These are phyloP conservation scores for Eimeria falciformis DNA, from an alignment of 169 alveolate species.

Conservation along the genomic window DNA sequence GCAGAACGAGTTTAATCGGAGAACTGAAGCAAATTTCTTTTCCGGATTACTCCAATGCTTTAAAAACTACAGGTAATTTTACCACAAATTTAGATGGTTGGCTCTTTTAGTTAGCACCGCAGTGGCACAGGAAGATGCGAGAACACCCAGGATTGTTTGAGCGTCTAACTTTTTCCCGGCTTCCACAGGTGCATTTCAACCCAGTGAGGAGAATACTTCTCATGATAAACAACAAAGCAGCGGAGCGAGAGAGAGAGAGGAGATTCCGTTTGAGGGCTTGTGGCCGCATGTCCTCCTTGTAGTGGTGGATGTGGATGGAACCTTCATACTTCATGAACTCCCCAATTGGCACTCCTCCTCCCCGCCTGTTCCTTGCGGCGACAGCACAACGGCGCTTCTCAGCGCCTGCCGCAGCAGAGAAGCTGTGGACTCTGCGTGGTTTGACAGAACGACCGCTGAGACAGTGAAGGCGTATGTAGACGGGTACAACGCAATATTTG, in stretches of 20 bases:
- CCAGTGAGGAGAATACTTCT: not conserved
- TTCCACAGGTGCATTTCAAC: not conserved
- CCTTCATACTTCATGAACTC: not conserved
- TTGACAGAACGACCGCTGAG: too few species aligned
- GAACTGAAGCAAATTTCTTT: too few species aligned
- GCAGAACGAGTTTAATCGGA: too few species aligned
- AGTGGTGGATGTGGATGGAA: constrained; percentile 20
- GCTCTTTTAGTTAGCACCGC: not conserved
- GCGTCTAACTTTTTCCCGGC: not conserved
- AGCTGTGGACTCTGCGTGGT: too few species aligned
- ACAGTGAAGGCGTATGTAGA: too few species aligned
- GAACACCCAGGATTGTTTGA: not conserved
- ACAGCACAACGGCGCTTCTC: constrained; percentile 15
- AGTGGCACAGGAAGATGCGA: not conserved
- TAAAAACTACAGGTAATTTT: too few species aligned
- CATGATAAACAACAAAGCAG: not conserved
- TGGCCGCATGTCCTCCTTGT: constrained; percentile 1
- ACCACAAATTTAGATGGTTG: too few species aligned
- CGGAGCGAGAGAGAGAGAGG: not conserved
- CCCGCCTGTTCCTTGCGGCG: not conserved
- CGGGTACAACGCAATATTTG: too few species aligned
- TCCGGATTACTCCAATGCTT: too few species aligned
- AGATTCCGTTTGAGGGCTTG: not conserved
- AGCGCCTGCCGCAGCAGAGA: too few species aligned
- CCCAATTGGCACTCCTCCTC: not conserved